Base-by-base conservation (phyloP, 192 early-diverging fungal genomes). In the Mortierella claussenii region DNA sequence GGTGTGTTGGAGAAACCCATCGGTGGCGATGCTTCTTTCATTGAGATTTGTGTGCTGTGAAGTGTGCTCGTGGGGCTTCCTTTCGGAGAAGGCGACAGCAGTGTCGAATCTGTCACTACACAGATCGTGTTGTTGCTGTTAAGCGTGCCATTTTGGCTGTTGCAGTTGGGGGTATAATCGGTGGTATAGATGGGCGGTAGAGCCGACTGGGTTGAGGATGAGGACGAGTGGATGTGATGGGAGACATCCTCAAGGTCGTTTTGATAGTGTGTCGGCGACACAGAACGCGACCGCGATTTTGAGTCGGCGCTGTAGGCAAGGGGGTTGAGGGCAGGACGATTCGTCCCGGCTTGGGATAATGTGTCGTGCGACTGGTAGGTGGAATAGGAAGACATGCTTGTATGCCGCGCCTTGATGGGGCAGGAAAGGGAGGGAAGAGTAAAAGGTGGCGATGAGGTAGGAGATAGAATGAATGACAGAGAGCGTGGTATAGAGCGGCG, bases 341-440 rank as follows among this genome's bases (percentile, higher is more conserved):
- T 40, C n/a, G 26, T 27, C 4, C 27, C 27, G 49, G 7, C 27
- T 28, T 26, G 24, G 11, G 17, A 28, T 51, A 9, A 51, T 51
- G 17, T 48, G 51, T 55, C 36, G 46, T 74, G 70, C 12, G 70
- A 65, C 7, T 55, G 49, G 48, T 65, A 75, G 5, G 55, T 24
- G 4, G 55, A 54, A 58, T 66, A 66, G n/a, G 63, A 65, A 1
- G 71, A 76, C 71, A 73, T 73, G 33, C 30, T 30, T 37, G n/a
- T n/a, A n/a, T n/a, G n/a, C n/a, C n/a, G n/a, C n/a, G 10, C 4
- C 20, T 48, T 3, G n/a, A 36, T 18, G 51, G 31, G n/a, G 33
- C 5, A 27, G 28, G 23, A 47, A 23, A 15, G 48, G 15, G 21
- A 20, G 5, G 2, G 4, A 36, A 55, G 21, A 37, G 36, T 31